These are phyloP conservation scores for Pichia sorboxylosa DNA, from an alignment of 1,139 yeast genomes.

Conservation along the genomic window DNA sequence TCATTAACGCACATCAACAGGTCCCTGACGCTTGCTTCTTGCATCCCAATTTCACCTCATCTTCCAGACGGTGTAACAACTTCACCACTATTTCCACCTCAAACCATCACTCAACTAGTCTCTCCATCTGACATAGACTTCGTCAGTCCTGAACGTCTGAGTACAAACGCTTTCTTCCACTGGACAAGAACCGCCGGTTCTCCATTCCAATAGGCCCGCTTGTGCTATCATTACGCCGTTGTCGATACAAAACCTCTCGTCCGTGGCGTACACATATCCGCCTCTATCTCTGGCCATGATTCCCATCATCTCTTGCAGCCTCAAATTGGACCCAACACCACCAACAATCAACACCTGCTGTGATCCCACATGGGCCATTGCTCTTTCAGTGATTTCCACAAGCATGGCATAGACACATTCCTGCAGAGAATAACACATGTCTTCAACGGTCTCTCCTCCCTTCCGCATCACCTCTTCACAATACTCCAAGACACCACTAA, in stretches of 20 bases:
- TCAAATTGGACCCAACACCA: constrained; percentile 90
- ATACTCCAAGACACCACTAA: constrained; percentile 88
- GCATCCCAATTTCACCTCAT: no score
- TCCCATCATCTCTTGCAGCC: constrained; percentile 94
- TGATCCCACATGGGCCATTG: constrained; percentile 94
- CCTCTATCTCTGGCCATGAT: constrained; percentile 82
- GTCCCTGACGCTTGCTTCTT: no score
- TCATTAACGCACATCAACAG: no score
- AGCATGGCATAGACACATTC: constrained; percentile 91
- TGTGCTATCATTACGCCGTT: constrained; percentile 99
- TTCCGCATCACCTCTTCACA: constrained; percentile 59
- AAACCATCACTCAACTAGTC: no score
- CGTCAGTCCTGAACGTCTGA: constrained; percentile 89
- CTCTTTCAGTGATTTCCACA: constrained; percentile 95
- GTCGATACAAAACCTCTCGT: constrained; percentile 92
- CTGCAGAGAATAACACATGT: constrained; percentile 83
- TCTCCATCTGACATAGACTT: constrained; percentile 75
- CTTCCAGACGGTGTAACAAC: no score
- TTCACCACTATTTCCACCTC: no score
- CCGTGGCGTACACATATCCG: constrained; percentile 86
- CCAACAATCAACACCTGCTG: constrained; percentile 90
- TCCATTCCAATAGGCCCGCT: constrained; percentile 79
- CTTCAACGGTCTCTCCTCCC: constrained; percentile 34
- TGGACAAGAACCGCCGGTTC: constrained; percentile 63
- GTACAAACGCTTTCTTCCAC: constrained; percentile 74